Base-by-base conservation (phyloP, 257 asterid genomes). In the Primulina tabacum region DNA sequence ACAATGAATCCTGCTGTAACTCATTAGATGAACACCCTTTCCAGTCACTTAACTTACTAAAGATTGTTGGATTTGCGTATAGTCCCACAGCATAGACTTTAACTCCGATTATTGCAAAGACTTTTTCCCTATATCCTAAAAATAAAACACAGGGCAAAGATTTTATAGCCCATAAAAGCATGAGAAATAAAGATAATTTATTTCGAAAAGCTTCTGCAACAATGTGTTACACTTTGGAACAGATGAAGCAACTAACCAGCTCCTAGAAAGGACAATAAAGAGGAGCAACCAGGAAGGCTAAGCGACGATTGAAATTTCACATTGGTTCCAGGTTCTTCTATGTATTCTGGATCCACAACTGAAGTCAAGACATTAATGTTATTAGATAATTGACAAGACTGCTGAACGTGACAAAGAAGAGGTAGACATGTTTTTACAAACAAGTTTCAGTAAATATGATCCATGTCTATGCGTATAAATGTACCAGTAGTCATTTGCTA, bases 71-170 rank as follows among this genome's bases (percentile, higher is more conserved):
- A 59, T 87, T 85, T 58, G 83, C 65, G 70, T 88, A 90, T 30
- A 90, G 79, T 38, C 95, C 98, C 8, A 87, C 96, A 73, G 97
- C 95, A 73, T 92, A 92, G 71, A 92, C 97, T 82, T 90, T 92
- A 64, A 90, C 96, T 68, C 97, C 96, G 21, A 92, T 84, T 72
- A 90, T 87, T 24, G 95, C 96, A 62, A 92, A 87, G 7, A 92
- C 84, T 79, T 85, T 92, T 77, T 92, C 97, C 73, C 97, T 85
- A 82, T 87, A 88, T 70, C 98, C 97, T 92, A 76, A 29, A 43
- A 75, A 67, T 63, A 77, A 62, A 16, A 65, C 21, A 38, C 56
- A 62, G 17, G 61, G 60, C 58, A 43, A 62, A 64, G 24, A 58
- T 72, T 50, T 43, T 81, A 62, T 9, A 60, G 59, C 28, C 56